Base-by-base conservation (phyloP, 345 rosid species). In the Eucalyptus brandiana region DNA sequence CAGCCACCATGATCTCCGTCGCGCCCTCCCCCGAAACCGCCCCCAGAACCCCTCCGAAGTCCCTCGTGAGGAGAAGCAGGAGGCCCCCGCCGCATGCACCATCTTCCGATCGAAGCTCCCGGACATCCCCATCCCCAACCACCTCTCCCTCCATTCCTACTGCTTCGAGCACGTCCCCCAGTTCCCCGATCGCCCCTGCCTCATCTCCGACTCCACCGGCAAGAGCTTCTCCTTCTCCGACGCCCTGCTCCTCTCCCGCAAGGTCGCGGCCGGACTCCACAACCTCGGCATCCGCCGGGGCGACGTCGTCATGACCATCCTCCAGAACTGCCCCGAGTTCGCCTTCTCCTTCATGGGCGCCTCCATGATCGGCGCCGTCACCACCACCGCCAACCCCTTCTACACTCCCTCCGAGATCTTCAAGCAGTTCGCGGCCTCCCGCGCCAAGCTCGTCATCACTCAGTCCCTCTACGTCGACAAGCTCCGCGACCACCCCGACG, bases 331-430 rank as follows among this genome's bases (percentile, higher is more conserved):
- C 42, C 92, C 98, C 1, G 98, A 97, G 86, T 97, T 97, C 86
- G 98, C 96, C 50, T 94, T 97, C 94, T 87, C 97, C 42, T 97
- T 97, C 95, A 92, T 97, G 92, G 99, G 95, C 23, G 97, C 99
- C 50, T 97, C 99, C 87, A 95, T 97, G 95, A 89, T 95, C 40
- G 99, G 99, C 9, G 99, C 98, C 3, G 87, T 96, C 89, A 89
- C 96, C 87, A 97, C 99, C 10, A 93, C 97, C 1, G 98, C 97
- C 7, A 97, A 97, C 72, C 99, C 99, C 14, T 97, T 97, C 92
- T 97, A 93, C 93, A 97, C 99, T 28, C 87, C 93, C 2, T 54
- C 92, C 13, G 99, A 97, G 91, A 92, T 97, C 50, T 87, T 91
- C 93, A 97, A 97, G 90, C 99, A 97, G 67, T 87, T 94, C 18